Conservation (phyloP, 192 early-diverging fungal species). For the Coemansia sp. region DNA sequence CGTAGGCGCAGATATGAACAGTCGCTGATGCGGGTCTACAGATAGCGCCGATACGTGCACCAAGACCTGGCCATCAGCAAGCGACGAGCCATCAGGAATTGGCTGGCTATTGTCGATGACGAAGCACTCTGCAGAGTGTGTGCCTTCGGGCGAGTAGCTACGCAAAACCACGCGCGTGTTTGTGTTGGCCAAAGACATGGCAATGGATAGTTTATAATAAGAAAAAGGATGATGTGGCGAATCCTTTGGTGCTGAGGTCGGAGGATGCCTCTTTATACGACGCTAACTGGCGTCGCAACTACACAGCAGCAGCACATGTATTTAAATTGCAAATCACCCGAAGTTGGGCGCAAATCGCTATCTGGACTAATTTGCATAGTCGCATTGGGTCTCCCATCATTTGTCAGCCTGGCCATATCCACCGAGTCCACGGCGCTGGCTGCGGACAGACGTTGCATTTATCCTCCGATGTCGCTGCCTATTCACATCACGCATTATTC, state of each 20-base stretch:
- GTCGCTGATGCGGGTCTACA: constrained; percentile 74
- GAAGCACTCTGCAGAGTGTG: constrained; percentile 20
- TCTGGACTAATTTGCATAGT: no score
- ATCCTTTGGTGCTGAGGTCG: neutral
- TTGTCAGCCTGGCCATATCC: no score
- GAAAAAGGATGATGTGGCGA: neutral
- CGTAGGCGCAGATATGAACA: constrained; percentile 57
- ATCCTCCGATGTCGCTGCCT: no score
- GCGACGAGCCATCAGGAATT: constrained; percentile 1
- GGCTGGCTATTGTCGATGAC: constrained; percentile 25
- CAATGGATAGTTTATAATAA: neutral
- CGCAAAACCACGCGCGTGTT: constrained; percentile 33
- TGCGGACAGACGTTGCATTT: no score
- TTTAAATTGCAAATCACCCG: no score
- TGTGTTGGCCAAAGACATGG: neutral
- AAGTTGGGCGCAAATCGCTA: no score
- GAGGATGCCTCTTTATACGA: neutral
- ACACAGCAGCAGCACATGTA: no score
- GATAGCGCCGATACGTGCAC: constrained; percentile 66
- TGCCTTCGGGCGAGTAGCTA: constrained; percentile 18
- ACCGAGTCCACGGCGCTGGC: no score
- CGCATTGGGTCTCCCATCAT: no score
- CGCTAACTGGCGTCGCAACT: no score
- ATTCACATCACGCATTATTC: no score
- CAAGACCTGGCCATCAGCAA: constrained; percentile 35